Percentiles rank a stretch among this genome's conserved stretches.
These are phyloP conservation scores for Infundibulicybe gibba DNA, from an alignment of 768 basidiomycete genomes.

Conservation along the genomic window DNA sequence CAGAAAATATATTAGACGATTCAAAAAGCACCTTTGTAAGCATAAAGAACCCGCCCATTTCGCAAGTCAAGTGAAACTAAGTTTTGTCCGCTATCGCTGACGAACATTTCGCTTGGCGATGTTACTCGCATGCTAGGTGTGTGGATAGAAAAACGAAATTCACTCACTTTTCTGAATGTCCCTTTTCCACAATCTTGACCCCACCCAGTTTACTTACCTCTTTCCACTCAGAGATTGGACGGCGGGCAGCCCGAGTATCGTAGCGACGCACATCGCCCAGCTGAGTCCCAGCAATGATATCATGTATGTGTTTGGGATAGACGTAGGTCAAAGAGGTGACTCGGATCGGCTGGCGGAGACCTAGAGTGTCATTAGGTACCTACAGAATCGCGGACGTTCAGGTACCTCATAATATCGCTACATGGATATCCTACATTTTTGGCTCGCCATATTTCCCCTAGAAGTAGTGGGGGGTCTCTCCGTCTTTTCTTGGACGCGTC, in stretches of 20 bases:
- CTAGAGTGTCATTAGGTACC: constrained; percentile 72
- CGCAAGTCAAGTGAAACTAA: constrained; percentile 68
- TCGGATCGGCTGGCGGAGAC: constrained; percentile 74
- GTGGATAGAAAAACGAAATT: not conserved
- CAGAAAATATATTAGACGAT: not conserved
- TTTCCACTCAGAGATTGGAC: constrained; percentile 69
- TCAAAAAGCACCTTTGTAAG: constrained; percentile 55
- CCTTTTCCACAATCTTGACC: constrained; percentile 54
- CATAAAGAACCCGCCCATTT: constrained; percentile 58
- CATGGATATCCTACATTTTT: constrained; percentile 59
- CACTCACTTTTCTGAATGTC: constrained; percentile 61
- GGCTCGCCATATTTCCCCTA: constrained; percentile 81
- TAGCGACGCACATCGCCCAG: constrained; percentile 74
- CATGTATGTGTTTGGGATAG: constrained; percentile 33
- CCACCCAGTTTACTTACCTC: constrained; percentile 58
- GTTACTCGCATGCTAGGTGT: not conserved
- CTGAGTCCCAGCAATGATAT: constrained; percentile 69
- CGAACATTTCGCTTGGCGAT: constrained; percentile 56
- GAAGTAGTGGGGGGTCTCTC: constrained; percentile 51
- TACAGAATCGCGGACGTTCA: constrained; percentile 17
- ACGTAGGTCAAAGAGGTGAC: constrained; percentile 68
- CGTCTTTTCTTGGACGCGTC: constrained; percentile 52
- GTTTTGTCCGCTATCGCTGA: constrained; percentile 62
- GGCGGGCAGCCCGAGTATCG: constrained; percentile 66
- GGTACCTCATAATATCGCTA: not conserved